phyloP scores from a whole-genome alignment of 1,284 basidiomycete species.

The Malassezia nana region DNA sequence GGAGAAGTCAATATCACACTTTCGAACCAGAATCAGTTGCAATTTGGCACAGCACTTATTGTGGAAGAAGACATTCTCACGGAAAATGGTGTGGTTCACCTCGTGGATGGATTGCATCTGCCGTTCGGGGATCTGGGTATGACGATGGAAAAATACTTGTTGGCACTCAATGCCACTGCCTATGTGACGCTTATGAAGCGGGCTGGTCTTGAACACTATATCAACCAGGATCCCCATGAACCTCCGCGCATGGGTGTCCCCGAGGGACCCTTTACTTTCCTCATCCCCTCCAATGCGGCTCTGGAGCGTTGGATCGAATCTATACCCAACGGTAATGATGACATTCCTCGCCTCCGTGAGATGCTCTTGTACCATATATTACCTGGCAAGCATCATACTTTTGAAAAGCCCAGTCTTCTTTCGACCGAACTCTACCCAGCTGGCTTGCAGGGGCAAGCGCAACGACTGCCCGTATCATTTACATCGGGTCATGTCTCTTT shows the following conservation, averaged over 20 bases:
- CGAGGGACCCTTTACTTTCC: conserved; percentile 47
- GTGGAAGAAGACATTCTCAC: conserved; percentile 39
- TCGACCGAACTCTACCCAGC: conserved; percentile 27
- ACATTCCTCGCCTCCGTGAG: conserved; percentile 17
- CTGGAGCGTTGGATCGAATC: conserved; percentile 49
- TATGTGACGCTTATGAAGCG: conserved; percentile 82
- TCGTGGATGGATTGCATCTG: conserved; percentile 71
- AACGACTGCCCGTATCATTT: conserved; percentile 38
- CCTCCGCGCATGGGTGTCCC: conserved; percentile 23
- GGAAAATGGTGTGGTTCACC: conserved; percentile 63
- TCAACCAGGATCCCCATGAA: conserved; percentile 22
- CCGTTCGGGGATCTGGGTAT: conserved; percentile 66
- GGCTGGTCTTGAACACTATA: conserved; percentile 53
- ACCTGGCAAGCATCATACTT: conserved; percentile 23
- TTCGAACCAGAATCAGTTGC: conserved; percentile 16
- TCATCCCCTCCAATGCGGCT: conserved; percentile 81
- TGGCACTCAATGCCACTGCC: conserved; percentile 75
- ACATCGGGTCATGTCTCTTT: conserved; percentile 57
- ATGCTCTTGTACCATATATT: conserved; percentile 40
- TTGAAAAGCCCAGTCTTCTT: conserved; percentile 27
- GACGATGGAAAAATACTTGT: conserved; percentile 83
- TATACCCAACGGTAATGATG: not conserved
- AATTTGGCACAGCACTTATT: conserved; percentile 21
- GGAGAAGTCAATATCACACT: conserved; percentile 25
- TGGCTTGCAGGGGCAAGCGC: conserved; percentile 30